Evolutionary conservation across 495 filamentous ascomycete species (phyloP).

Genomic region (Xylaria cubensis): DNA sequence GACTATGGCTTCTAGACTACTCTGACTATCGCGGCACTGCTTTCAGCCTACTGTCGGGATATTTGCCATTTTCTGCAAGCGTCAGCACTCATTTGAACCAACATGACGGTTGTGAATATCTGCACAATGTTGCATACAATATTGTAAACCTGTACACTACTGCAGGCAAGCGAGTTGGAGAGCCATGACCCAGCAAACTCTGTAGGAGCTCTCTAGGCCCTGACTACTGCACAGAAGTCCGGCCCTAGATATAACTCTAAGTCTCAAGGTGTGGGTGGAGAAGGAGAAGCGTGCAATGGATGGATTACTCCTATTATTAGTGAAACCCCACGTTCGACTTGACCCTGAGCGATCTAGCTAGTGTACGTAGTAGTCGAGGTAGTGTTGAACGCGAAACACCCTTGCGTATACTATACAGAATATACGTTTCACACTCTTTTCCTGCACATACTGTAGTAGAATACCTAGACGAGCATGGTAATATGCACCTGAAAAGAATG

Average conservation of each 20-base stretch:
- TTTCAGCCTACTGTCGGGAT: conserved; percentile 17
- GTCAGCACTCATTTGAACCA: conserved; percentile 1
- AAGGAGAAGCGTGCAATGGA: neutral
- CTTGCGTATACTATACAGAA: neutral
- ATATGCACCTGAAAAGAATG: conserved; percentile 10
- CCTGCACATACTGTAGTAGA: neutral
- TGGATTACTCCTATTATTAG: conserved; percentile 21
- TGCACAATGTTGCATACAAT: conserved; percentile 25
- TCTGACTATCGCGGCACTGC: conserved; percentile 14
- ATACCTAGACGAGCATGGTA: neutral
- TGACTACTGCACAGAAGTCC: conserved; percentile 15
- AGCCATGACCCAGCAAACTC: neutral
- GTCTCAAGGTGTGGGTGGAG: conserved; percentile 20
- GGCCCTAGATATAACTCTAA: neutral
- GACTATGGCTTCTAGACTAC: neutral
- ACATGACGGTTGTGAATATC: conserved; percentile 21
- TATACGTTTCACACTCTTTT: neutral
- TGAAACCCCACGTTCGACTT: conserved; percentile 16
- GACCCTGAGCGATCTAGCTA: conserved; percentile 5
- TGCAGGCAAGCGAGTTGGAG: conserved; percentile 12
- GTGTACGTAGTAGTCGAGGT: neutral
- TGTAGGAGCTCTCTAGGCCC: conserved; percentile 1
- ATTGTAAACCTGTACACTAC: neutral
- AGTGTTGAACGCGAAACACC: conserved; percentile 7
- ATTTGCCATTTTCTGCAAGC: conserved; percentile 18